Evolutionary conservation across 2,329 filamentous ascomycete species (phyloP), one percentile per base, ranked within the genome.

Genomic region (Talaromyces piceae): DNA sequence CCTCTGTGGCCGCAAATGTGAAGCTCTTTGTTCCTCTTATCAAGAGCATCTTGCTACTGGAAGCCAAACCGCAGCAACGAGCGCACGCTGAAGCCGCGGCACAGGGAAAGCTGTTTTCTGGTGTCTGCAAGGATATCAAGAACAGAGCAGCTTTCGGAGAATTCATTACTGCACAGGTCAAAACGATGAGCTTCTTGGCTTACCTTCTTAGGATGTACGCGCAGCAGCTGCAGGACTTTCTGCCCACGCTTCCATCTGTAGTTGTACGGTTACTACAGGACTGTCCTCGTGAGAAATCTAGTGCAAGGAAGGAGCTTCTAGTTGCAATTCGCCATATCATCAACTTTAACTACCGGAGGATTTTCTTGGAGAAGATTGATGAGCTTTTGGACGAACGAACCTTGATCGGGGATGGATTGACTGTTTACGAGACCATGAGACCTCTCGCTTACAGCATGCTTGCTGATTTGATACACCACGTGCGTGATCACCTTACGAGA

Each of bases 301-400:
- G 87, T 2, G 88, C 91, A 1, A 81, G 94, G 16, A 99, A 98
- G 67, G 93, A 99, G 68, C 77, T 99, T 18, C 74, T 99, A 41
- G 93, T 98, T 48, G 94, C 93, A 0, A 96, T 98, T 53, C 82
- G 94, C 20, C 94, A 99, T 64, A 96, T 98, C 60, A 96, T 98
- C 69, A 98, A 97, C 71, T 97, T 97, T 72, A 97, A 97, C 65
- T 97, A 96, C 61, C 79, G 93, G 51, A 91, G 90, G 64, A 95
- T 97, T 49, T 98, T 98, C 64, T 73, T 97, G 23, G 84, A 84
- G 31, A 95, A 95, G 68, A 96, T 99, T 58, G 90, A 97, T 59
- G 90, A 96, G 65, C 77, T 99, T 30, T 74, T 99, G 43, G 93
- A 99, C 58, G 91, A 97, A 73, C 81, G 88, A 60, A 97, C 91